A percentile compares a stretch with the other conserved stretches of the same genome.
These are phyloP conservation scores for Sugiyamaella pinicola DNA, from an alignment of 1,139 yeast species.

Conservation along the genomic window DNA sequence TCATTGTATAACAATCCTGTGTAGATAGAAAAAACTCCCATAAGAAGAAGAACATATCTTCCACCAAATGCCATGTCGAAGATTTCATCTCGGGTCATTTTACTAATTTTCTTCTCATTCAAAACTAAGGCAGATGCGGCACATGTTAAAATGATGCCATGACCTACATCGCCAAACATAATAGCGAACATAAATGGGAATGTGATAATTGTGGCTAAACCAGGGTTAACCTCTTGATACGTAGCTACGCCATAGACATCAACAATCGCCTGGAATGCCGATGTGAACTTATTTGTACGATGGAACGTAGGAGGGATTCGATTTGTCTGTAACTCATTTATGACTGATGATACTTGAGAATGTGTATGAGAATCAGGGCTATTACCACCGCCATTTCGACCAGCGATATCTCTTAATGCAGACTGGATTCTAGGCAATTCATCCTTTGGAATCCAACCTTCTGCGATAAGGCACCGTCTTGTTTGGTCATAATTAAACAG, in stretches of 20 bases:
- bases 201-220: constrained; percentile 89
- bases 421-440: constrained; percentile 53
- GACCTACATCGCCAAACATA: constrained; percentile 99
- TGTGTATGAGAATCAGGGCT: neutral
- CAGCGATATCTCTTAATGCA: constrained; percentile 60
- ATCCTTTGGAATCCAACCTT: constrained; percentile 87
- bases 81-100: constrained; percentile 80
- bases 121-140: constrained; percentile 71
- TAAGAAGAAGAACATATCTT: constrained; percentile 79
- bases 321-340: constrained; percentile 77
- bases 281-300: constrained; percentile 86
- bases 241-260: constrained; percentile 96
- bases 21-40: constrained; percentile 93
- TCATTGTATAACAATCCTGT: constrained; percentile 95
- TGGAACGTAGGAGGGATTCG: constrained; percentile 93
- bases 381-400: constrained; percentile 53
- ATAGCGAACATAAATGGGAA: constrained; percentile 99
- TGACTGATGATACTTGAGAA: constrained; percentile 63
- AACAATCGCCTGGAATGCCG: constrained; percentile 86
- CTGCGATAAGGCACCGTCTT: constrained; percentile 90
- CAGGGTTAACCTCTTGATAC: constrained; percentile 95
- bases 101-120: constrained; percentile 67
- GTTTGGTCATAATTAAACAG: constrained; percentile 82
- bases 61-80: constrained; percentile 97
- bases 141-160: constrained; percentile 77